Evolutionary conservation across 257 asterid species (phyloP).

Genomic region (Petunia axillaris): DNA sequence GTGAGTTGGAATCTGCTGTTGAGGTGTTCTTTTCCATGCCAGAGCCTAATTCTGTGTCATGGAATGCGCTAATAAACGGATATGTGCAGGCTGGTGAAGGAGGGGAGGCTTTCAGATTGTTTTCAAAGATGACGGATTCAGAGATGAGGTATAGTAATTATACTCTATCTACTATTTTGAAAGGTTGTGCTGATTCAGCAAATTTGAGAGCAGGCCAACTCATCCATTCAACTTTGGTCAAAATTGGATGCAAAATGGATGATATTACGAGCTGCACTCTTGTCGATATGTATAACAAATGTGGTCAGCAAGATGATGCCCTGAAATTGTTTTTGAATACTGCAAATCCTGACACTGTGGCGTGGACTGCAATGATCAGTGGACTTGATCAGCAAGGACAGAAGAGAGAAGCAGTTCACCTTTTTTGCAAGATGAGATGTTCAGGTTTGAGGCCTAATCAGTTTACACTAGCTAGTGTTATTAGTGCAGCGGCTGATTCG

Average conservation of each 20-base stretch:
- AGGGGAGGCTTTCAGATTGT: conserved; percentile 59
- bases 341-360: conserved; percentile 68
- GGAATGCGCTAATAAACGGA: conserved; percentile 84
- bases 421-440: conserved; percentile 62
- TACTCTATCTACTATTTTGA: conserved; percentile 74
- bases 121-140: conserved; percentile 53
- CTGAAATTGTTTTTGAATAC: conserved; percentile 56
- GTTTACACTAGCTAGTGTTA: conserved; percentile 68
- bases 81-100: conserved; percentile 74
- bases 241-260: conserved; percentile 61
- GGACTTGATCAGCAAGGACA: conserved; percentile 76
- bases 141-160: conserved; percentile 61
- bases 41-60: conserved; percentile 64
- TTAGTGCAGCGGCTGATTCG: conserved; percentile 66
- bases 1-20: conserved; percentile 64
- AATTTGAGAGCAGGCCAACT: conserved; percentile 56
- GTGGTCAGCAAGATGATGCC: conserved; percentile 66
- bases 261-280: conserved; percentile 71
- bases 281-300: conserved; percentile 79
- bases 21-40: conserved; percentile 67
- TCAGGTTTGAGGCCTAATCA: conserved; percentile 72
- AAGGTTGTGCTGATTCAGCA: conserved; percentile 63
- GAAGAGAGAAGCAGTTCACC: conserved; percentile 63
- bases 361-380: conserved; percentile 78
- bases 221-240: conserved; percentile 68